Evolutionary conservation across 352 stramenopile genomes (phyloP).

Genomic region (Pythium brassicae): DNA sequence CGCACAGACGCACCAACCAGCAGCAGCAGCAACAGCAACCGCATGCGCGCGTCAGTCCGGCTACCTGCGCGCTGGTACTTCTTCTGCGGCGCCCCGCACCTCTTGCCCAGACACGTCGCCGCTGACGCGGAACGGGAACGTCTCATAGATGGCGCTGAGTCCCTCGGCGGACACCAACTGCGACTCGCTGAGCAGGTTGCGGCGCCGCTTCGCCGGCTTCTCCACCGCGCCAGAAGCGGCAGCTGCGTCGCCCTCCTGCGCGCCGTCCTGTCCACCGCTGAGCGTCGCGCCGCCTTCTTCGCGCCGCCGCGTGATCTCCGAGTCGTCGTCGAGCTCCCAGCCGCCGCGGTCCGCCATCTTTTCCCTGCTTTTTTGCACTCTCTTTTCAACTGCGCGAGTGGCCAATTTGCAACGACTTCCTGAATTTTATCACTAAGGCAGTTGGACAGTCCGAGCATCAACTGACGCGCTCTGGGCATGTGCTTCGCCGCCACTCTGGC

Average conservation of each 20-base stretch:
- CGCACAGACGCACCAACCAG: not conserved
- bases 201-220: constrained; percentile 32
- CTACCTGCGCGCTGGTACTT: too few species aligned
- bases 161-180: constrained; percentile 60
- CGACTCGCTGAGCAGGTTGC: constrained; percentile 59
- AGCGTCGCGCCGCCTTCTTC: constrained; percentile 11
- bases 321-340: constrained; percentile 56
- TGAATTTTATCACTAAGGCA: not conserved
- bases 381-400: not conserved
- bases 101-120: constrained; percentile 52
- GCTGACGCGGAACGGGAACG: constrained; percentile 66
- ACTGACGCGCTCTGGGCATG: too few species aligned
- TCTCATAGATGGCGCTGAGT: constrained; percentile 64
- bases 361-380: not conserved
- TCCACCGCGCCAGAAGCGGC: not conserved
- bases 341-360: constrained; percentile 39
- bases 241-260: constrained; percentile 9
- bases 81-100: constrained; percentile 13
- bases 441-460: too few species aligned
- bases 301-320: constrained; percentile 20
- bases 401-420: too few species aligned
- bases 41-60: too few species aligned
- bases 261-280: constrained; percentile 1
- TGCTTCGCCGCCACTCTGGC: too few species aligned
- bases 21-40: not conserved